phyloP scores from a whole-genome alignment of 2,329 filamentous ascomycete genomes.

The Trichoderma semiorbis region DNA sequence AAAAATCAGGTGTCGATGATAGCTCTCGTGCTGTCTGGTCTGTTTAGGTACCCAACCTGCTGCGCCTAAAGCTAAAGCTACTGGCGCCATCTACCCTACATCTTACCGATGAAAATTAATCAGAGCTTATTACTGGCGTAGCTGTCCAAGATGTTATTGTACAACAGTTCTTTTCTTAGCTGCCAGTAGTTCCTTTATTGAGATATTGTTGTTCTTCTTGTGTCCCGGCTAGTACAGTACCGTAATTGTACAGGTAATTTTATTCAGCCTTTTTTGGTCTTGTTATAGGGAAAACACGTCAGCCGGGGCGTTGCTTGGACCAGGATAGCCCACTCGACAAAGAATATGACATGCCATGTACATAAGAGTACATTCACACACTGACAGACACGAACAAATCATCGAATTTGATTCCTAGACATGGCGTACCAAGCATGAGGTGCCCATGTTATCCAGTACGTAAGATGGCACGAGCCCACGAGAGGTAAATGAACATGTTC shows the following conservation, averaged over 20 bases:
- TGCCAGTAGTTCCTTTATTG: background rate
- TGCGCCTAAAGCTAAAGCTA: background rate
- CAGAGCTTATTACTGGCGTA: background rate
- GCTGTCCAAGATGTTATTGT: background rate
- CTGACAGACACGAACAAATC: background rate
- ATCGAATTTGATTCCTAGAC: background rate
- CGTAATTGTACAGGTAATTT: background rate
- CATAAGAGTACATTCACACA: background rate
- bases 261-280: background rate
- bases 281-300: background rate
- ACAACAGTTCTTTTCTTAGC: background rate
- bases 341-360: background rate
- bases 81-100: background rate
- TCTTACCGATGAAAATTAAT: background rate
- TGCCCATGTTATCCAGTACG: background rate
- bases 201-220: background rate
- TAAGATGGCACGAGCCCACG: background rate
- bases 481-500: background rate
- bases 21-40: background rate
- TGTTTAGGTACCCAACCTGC: background rate
- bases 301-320: background rate
- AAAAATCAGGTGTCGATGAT: slow-evolving; percentile 16
- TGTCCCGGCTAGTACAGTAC: background rate
- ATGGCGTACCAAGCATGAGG: background rate
- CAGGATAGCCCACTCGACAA: background rate